phyloP scores from a whole-genome alignment of 805 yeast genomes.

The Candida xyloterini region DNA sequence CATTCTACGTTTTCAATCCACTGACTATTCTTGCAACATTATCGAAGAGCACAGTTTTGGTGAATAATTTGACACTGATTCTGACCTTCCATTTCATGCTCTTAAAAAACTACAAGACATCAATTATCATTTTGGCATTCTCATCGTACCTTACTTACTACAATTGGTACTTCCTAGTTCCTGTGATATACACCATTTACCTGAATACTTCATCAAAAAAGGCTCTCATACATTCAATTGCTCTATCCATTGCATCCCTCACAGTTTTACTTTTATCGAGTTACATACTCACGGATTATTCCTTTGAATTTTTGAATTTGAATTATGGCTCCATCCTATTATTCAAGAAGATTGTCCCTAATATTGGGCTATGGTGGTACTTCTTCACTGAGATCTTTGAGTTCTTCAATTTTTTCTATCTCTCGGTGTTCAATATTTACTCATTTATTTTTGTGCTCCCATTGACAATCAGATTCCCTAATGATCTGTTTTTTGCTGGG shows the following conservation, averaged over 20 bases:
- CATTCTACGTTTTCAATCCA: slow-evolving; percentile 78
- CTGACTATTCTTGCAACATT: slow-evolving; percentile 64
- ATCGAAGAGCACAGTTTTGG: slow-evolving; percentile 61
- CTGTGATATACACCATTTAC: slow-evolving; percentile 41
- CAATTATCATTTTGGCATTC: slow-evolving; percentile 54
- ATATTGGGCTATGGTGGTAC: slow-evolving; percentile 98
- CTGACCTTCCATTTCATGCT: slow-evolving; percentile 46
- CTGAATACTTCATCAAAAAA: slow-evolving; percentile 1
- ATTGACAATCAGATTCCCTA: slow-evolving; percentile 61
- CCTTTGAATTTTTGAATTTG: slow-evolving; percentile 46
- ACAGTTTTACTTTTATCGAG: slow-evolving; percentile 36
- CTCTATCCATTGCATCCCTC: slow-evolving; percentile 28
- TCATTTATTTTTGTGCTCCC: slow-evolving; percentile 68
- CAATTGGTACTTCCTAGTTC: slow-evolving; percentile 58
- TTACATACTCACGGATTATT: slow-evolving; percentile 35
- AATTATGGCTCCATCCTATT: slow-evolving; percentile 57
- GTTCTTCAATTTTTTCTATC: slow-evolving; percentile 78
- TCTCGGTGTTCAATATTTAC: slow-evolving; percentile 79
- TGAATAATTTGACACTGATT: slow-evolving; percentile 58
- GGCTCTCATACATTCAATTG: slow-evolving; percentile 26
- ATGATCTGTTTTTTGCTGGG: slow-evolving; percentile 34
- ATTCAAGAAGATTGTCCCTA: slow-evolving; percentile 77
- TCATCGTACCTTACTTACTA: slow-evolving; percentile 64
- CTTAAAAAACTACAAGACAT: slow-evolving; percentile 36
- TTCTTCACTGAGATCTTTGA: slow-evolving; percentile 94